These are phyloP conservation scores for Collybia sordida DNA, from an alignment of 768 basidiomycete genomes.

Conservation along the genomic window DNA sequence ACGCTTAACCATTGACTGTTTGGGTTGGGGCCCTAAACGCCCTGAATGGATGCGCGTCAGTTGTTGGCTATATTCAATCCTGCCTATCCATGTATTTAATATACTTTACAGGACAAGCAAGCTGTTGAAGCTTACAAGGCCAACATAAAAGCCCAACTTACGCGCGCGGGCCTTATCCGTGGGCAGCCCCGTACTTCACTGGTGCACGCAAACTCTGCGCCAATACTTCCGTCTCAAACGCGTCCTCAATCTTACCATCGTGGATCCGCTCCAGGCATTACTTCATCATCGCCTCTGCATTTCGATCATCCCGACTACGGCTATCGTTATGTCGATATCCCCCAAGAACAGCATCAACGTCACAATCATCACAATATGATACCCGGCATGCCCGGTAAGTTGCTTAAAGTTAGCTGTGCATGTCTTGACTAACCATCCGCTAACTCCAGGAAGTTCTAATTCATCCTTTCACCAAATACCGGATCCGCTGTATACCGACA, in stretches of 20 bases:
- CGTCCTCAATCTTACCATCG: constrained; percentile 26
- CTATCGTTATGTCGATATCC: constrained; percentile 18
- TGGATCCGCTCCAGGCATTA: constrained; percentile 27
- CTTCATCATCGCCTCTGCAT: constrained; percentile 16
- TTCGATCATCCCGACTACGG: constrained; percentile 22
- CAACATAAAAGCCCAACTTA: constrained; percentile 78
- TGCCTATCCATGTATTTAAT: background rate
- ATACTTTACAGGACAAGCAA: constrained; percentile 64
- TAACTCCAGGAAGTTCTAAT: constrained; percentile 33
- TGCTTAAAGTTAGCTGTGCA: constrained; percentile 11
- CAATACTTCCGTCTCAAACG: constrained; percentile 20
- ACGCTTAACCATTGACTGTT: constrained; percentile 76
- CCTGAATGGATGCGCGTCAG: constrained; percentile 89
- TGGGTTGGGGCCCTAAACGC: constrained; percentile 82
- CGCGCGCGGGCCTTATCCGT: constrained; percentile 75
- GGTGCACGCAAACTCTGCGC: constrained; percentile 31
- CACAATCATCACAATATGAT: constrained; percentile 26
- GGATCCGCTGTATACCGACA: constrained; percentile 31
- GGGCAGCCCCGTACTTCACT: constrained; percentile 73
- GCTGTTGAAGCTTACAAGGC: constrained; percentile 82
- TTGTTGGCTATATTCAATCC: background rate
- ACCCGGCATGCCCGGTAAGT: constrained; percentile 46
- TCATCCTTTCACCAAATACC: constrained; percentile 36
- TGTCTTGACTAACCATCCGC: constrained; percentile 15
- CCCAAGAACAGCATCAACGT: constrained; percentile 21